Conservation (phyloP, 176 grass and related monocot genomes). For the Oropetium thomaeum region DNA sequence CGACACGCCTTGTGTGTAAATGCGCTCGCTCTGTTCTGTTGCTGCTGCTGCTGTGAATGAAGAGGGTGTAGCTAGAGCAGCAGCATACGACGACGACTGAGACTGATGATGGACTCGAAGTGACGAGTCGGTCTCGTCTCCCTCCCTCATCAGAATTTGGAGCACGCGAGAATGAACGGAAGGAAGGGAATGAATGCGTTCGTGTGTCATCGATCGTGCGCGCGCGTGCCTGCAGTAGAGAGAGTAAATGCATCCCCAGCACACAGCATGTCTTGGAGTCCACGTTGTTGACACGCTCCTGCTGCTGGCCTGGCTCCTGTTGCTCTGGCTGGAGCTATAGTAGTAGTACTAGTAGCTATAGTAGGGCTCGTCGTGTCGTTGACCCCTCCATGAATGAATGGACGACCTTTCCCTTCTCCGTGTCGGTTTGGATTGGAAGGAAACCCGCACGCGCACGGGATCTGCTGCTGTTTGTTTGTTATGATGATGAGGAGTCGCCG, state of each 20-base stretch:
- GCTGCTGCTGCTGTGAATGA: background rate
- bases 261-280: slow-evolving; percentile 39
- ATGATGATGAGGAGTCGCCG: no score
- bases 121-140: no score
- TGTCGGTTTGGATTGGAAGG: no score
- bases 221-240: slow-evolving; percentile 3
- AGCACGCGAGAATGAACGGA: slow-evolving; percentile 8
- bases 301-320: no score
- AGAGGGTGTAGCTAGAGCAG: background rate
- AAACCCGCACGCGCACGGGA: no score
- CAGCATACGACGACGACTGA: background rate
- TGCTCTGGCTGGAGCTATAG: no score
- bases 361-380: no score
- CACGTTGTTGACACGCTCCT: slow-evolving; percentile 26
- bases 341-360: no score
- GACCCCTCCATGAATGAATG: no score
- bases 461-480: no score
- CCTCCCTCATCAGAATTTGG: slow-evolving; percentile 17
- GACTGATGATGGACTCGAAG: slow-evolving; percentile 32
- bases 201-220: background rate
- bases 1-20: no score
- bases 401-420: no score
- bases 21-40: background rate
- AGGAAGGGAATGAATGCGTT: background rate
- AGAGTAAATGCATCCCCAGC: background rate